Percentiles rank a stretch among this genome's conserved stretches.
phyloP scores from a whole-genome alignment of 108 stramenopile species.

The Pseudonitzschia multiseries region DNA sequence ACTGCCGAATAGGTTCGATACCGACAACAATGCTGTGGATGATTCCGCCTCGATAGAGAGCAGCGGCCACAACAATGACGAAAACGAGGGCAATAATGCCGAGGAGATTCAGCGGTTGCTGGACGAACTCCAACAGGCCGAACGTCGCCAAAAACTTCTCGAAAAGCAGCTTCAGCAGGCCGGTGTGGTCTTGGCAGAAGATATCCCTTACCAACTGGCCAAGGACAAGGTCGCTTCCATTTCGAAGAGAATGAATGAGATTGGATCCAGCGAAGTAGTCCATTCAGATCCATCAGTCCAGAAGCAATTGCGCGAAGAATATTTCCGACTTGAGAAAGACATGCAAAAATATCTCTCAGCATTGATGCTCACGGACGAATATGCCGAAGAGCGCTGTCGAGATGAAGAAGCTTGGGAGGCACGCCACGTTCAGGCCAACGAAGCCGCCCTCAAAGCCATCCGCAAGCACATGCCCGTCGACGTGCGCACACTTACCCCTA shows the following conservation, averaged over 20 bases:
- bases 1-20: not conserved
- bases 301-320: slow-evolving; percentile 24
- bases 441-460: slow-evolving; percentile 15
- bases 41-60: not conserved
- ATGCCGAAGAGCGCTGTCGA: slow-evolving; percentile 10
- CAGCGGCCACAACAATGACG: not conserved
- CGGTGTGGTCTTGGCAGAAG: slow-evolving; percentile 34
- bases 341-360: slow-evolving; percentile 31
- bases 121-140: slow-evolving; percentile 25
- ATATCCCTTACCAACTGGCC: slow-evolving; percentile 30
- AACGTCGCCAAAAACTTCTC: slow-evolving; percentile 21
- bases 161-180: slow-evolving; percentile 32
- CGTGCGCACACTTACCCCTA: not conserved
- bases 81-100: not conserved
- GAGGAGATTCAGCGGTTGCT: slow-evolving; percentile 20
- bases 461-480: slow-evolving; percentile 33
- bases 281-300: slow-evolving; percentile 17
- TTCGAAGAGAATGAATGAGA: slow-evolving; percentile 18
- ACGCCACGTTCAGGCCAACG: slow-evolving; percentile 8
- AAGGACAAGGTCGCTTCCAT: slow-evolving; percentile 24
- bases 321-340: slow-evolving; percentile 24
- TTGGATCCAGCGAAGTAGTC: slow-evolving; percentile 3
- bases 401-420: slow-evolving; percentile 21
- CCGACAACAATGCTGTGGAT: not conserved
- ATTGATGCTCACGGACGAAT: slow-evolving; percentile 29